These are phyloP conservation scores for Thermomyces lanuginosus DNA, from an alignment of 2,329 filamentous ascomycete genomes.

Conservation along the genomic window DNA sequence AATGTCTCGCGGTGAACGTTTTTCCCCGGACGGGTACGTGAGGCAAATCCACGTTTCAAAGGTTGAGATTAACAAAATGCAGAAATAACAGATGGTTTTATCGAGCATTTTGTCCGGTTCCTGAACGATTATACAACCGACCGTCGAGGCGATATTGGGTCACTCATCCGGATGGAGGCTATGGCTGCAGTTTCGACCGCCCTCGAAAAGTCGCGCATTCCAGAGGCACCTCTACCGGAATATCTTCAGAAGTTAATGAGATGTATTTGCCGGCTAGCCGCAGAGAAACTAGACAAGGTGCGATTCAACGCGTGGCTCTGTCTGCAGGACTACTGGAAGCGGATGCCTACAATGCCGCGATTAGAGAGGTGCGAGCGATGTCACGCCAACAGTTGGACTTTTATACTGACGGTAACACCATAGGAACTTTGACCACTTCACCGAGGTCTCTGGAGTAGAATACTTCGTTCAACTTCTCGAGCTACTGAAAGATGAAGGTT, in stretches of 20 bases:
- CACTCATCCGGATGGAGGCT: constrained; percentile 65
- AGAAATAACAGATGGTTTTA: constrained; percentile 17
- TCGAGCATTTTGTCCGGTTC: constrained; percentile 18
- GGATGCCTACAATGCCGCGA: constrained; percentile 15
- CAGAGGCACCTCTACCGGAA: constrained; percentile 5
- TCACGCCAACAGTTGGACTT: not conserved
- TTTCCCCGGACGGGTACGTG: constrained; percentile 22
- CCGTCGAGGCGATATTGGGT: constrained; percentile 77
- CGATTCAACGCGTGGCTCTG: constrained; percentile 39
- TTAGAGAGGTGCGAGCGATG: constrained; percentile 27
- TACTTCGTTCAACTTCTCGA: constrained; percentile 29
- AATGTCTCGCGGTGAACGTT: constrained; percentile 21
- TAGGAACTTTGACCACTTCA: constrained; percentile 28
- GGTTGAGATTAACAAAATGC: constrained; percentile 8
- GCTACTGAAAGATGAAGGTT: constrained; percentile 20
- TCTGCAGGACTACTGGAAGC: constrained; percentile 26
- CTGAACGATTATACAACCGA: constrained; percentile 86
- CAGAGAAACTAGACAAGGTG: constrained; percentile 83
- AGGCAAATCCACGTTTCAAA: not conserved
- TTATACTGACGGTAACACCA: constrained; percentile 7
- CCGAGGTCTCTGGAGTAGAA: constrained; percentile 26
- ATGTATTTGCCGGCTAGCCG: constrained; percentile 49
- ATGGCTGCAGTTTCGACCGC: constrained; percentile 44
- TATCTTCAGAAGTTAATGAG: constrained; percentile 16
- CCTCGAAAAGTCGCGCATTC: constrained; percentile 12